Base-by-base conservation (phyloP, 768 basidiomycete genomes). In the Pisolithus marmoratus region DNA sequence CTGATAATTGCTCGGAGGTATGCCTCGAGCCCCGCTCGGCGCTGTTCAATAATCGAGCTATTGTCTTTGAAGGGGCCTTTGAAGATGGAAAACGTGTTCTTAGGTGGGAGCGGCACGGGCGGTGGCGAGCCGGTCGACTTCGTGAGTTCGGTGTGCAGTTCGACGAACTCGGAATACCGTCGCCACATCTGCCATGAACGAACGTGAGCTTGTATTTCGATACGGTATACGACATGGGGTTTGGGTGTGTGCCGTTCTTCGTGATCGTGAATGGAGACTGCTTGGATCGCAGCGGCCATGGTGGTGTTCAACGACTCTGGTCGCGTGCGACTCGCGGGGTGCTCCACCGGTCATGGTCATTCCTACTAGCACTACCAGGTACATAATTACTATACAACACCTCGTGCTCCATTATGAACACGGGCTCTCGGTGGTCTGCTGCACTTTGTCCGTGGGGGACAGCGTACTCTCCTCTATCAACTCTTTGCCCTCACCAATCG, bases 181-280 rank as follows among this genome's bases (percentile, higher is more conserved):
- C 87, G 77, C 83, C 88, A 90, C 78, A 96, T 89, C 52, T 87
- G 82, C 94, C 94, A 97, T 64, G 90, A 86, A 54, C 90, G 85
- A 26, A 93, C 89, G 50, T 90, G 84, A 6, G 92, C 92, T 59
- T 88, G 83, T 59, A 97, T 84, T 61, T 85, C 80, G 65, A 95
- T 87, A 55, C 77, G 77, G 72, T 87, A 95, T 60, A 88, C 90
- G 51, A 79, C 77, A 63, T 94, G 90, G n/a, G 82, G 70, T 61
- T 87, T 90, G 58, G 90, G 90, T 38, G 72, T 62, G 2, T 74
- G 63, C 42, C 86, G 82, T 55, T 84, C 82, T 64, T 91, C 88
- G 63, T 81, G 78, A 60, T 75, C 76, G 36, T 78, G 80, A 56
- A 92, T 77, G 70, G 79, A 76, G 59, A 92, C 74, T 48, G 87